Evolutionary conservation across 257 asterid species (phyloP), one percentile per base, ranked within the genome.

Genomic region (Penstemon newberryi): DNA sequence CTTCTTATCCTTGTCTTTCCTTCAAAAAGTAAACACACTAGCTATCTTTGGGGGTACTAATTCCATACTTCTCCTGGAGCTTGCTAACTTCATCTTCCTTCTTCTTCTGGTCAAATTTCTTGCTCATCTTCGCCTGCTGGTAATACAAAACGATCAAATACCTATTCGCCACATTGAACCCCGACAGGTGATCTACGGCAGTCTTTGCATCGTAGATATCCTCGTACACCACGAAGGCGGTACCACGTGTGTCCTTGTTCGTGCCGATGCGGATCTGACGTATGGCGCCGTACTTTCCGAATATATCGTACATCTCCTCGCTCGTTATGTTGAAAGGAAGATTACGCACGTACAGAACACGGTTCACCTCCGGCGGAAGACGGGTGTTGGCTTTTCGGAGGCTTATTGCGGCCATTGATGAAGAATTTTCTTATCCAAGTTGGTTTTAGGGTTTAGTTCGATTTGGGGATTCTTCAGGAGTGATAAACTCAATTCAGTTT

Each of bases 291-390:
- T 89, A 92, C 56, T 89, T 89, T 19, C 97, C 96, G 81, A 87
- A 92, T 5, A 92, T 92, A 67, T 92, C 98, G 81, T 92, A 92
- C 97, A 92, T 92, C 83, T 92, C 98, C 76, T 92, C 97, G 80
- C 97, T 92, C 49, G 97, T 86, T 5, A 89, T 89, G 81, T 92
- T 92, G 90, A 92, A 89, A 10, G 97, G 97, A 9, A 92, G 82
- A 43, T 92, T 92, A 13, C 95, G 92, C 4, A 92, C 96, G 85
- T 86, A 89, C 10, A 92, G 70, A 2, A 89, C 92, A 4, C 98
- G 79, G 72, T 92, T 92, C 41, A 89, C 96, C 80, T 92, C 98
- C 67, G 98, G 98, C 8, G 96, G 98, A 39, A 89, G 96, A 11
- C 98, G 90, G 0, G 95, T 86, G 80, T 92, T 92, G 4, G 82